phyloP scores from a whole-genome alignment of 768 basidiomycete genomes.

The Kwoniella europaea region DNA sequence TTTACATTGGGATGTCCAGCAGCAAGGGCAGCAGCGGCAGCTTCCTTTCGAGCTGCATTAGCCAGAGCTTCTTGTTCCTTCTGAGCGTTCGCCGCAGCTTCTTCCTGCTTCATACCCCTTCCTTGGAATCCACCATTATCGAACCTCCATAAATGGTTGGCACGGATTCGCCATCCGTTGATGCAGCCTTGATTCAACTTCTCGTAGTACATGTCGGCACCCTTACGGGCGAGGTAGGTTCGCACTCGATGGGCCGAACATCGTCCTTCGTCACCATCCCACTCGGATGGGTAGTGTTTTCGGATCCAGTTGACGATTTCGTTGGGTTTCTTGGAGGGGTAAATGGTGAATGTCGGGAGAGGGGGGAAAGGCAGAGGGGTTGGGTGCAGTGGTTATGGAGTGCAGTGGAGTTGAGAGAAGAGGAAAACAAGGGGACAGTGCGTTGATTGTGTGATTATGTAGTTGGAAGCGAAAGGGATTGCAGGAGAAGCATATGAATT shows the following conservation, averaged over 20 bases:
- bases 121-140: conserved; percentile 55
- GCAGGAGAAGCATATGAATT: not conserved
- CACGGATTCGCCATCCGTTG: conserved; percentile 52
- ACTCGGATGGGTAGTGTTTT: conserved; percentile 52
- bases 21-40: conserved; percentile 50
- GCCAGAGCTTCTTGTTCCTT: conserved; percentile 44
- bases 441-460: not conserved
- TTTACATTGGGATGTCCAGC: conserved; percentile 50
- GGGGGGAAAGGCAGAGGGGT: too few species aligned
- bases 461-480: not conserved
- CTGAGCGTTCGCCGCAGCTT: conserved; percentile 43
- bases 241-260: conserved; percentile 54
- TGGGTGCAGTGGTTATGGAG: not conserved
- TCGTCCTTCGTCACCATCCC: conserved; percentile 56
- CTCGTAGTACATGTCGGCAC: conserved; percentile 57
- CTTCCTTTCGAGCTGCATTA: conserved; percentile 47
- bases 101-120: conserved; percentile 55
- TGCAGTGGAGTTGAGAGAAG: not conserved
- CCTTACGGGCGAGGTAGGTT: conserved; percentile 54
- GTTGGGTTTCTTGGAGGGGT: conserved; percentile 48
- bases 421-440: not conserved
- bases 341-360: too few species aligned
- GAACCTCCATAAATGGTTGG: conserved; percentile 54
- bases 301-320: conserved; percentile 55
- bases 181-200: conserved; percentile 53